Percentiles rank a stretch among this genome's conserved stretches.
These are phyloP conservation scores for Purpureocillium lavendulum DNA, from an alignment of 2,329 filamentous ascomycete species.

Conservation along the genomic window DNA sequence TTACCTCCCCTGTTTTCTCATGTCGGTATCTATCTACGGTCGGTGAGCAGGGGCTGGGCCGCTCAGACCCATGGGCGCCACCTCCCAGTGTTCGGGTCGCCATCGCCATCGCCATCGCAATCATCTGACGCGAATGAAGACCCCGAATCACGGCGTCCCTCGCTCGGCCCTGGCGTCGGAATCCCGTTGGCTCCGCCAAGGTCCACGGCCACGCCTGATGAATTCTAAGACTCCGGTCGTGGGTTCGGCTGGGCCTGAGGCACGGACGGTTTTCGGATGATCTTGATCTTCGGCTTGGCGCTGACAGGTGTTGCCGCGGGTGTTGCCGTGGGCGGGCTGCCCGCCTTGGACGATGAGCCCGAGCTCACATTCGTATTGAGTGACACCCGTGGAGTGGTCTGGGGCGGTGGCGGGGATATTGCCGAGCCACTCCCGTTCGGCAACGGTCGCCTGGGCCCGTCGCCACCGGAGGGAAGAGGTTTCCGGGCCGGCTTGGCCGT, in stretches of 20 bases:
- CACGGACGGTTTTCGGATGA: slow-evolving; percentile 25
- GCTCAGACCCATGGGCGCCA: too few relatives aligned
- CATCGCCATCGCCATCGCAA: too few relatives aligned
- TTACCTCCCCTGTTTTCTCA: too few relatives aligned
- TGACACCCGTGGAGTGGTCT: slow-evolving; percentile 17
- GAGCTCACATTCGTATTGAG: slow-evolving; percentile 13
- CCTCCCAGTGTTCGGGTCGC: too few relatives aligned
- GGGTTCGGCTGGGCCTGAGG: slow-evolving; percentile 14
- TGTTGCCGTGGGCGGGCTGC: slow-evolving; percentile 14
- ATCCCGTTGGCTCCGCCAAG: too few relatives aligned
- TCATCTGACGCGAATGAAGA: too few relatives aligned
- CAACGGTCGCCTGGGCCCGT: slow-evolving; percentile 19
- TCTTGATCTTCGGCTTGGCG: slow-evolving; percentile 26
- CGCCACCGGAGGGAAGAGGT: slow-evolving; percentile 23
- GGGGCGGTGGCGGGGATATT: slow-evolving; percentile 12
- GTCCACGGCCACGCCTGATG: background rate
- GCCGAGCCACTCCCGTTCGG: slow-evolving; percentile 15
- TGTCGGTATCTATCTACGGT: too few relatives aligned
- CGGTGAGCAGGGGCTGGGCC: too few relatives aligned
- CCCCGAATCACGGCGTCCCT: too few relatives aligned
- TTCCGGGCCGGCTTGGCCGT: slow-evolving; percentile 26
- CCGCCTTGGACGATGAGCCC: slow-evolving; percentile 13
- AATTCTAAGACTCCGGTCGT: slow-evolving; percentile 12
- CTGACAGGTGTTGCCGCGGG: slow-evolving; percentile 15
- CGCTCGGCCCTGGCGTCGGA: too few relatives aligned